Base-by-base conservation (phyloP, 805 yeast species). In the Kodamaea hsintzibuensis region DNA sequence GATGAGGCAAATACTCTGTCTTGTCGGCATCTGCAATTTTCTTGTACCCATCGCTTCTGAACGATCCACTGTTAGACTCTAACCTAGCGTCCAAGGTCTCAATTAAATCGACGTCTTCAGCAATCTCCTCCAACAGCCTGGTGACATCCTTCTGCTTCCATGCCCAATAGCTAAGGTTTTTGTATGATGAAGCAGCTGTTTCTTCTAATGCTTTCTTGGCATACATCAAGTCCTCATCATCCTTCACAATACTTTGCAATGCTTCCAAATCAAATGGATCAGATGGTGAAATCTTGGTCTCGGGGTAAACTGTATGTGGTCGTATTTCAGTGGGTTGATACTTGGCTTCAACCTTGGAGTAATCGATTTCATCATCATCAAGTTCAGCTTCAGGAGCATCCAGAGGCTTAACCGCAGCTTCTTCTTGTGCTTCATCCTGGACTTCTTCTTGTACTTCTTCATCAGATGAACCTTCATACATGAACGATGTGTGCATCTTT, bases 1-100 rank as follows among this genome's bases (percentile, higher is more conserved):
- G 84, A 67, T 91, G 97, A 1, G 96, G 95, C 51, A 92, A 73
- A 64, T 90, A 92, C 55, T 83, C 87, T 12, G 82, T 74, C 66
- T 92, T 92, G 44, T 84, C 78, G 0, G 82, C 77, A 58, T 91
- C 97, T 0, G 87, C 81, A 39, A 90, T 84, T 66, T 88, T 88
- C 46, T 72, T 69, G 65, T 85, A 89, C 0, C 96, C 96, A 53
- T 86, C 83, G 38, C 91, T 84, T 62, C 82, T 81, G 62, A 87
- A 87, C 1, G 89, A 78, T 0, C 91, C 89, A 0, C 86, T 72
- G 0, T 58, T 52, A 50, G 80, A 82, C 43, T 72, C 76, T 43
- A 76, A 65, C 51, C 68, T 58, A 16, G 70, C 42, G 38, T 69
- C 67, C 33, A 74, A 58, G 30, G 63, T 56, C 22, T 65, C 70